Conservation (phyloP, 2,329 filamentous ascomycete species). For the Pseudogymnoascus sp. region DNA sequence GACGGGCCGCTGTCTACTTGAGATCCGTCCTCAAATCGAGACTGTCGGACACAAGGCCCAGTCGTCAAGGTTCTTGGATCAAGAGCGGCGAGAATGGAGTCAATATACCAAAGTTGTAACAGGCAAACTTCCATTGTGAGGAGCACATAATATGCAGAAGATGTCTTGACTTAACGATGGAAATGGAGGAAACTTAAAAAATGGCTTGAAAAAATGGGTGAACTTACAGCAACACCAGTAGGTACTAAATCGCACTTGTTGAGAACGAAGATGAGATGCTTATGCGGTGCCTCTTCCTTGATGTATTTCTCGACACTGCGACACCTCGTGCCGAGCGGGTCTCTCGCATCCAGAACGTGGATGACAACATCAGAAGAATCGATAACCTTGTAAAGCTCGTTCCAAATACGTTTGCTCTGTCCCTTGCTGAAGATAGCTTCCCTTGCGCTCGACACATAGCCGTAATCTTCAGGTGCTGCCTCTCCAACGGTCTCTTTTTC, state of each 20-base stretch:
- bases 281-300: conserved; percentile 85
- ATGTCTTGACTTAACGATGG: conserved; percentile 80
- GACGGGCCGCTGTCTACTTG: conserved; percentile 72
- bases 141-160: conserved; percentile 52
- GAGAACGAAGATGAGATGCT: conserved; percentile 82
- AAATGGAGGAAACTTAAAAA: conserved; percentile 17
- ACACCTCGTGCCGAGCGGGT: conserved; percentile 84
- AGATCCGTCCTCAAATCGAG: conserved; percentile 37
- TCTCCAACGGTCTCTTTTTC: conserved; percentile 37
- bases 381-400: conserved; percentile 90
- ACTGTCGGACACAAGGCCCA: neutral
- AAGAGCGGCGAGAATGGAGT: conserved; percentile 58
- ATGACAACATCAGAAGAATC: conserved; percentile 93
- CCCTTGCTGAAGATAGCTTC: conserved; percentile 91
- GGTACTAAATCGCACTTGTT: conserved; percentile 94
- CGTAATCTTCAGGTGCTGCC: conserved; percentile 32
- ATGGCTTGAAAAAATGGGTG: conserved; percentile 12
- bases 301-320: conserved; percentile 89
- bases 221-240: conserved; percentile 88
- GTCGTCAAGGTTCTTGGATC: conserved; percentile 32
- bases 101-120: conserved; percentile 99
- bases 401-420: conserved; percentile 93
- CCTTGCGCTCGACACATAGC: conserved; percentile 52
- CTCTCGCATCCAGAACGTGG: conserved; percentile 85
- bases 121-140: conserved; percentile 71